A percentile compares a stretch with the other conserved stretches of the same genome.
phyloP scores from a whole-genome alignment of 345 rosid genomes.

The Euphorbia tirucalli region DNA sequence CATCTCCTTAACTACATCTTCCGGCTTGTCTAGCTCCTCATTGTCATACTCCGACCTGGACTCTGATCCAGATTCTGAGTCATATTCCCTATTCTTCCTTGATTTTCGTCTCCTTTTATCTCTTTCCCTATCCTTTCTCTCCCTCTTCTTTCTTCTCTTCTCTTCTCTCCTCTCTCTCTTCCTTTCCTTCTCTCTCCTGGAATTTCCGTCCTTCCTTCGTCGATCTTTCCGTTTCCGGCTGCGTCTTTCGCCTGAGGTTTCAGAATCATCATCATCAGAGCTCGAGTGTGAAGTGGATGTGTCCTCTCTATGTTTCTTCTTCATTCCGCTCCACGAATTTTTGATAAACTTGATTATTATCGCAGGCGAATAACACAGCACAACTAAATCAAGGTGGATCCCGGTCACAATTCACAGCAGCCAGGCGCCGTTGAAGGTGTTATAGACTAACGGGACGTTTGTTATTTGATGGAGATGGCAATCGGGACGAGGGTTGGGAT shows the following conservation, averaged over 20 bases:
- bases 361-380: not conserved
- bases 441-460: too few species aligned
- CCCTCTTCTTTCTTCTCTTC: constrained; percentile 27
- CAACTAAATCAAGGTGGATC: not conserved
- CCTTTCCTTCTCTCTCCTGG: constrained; percentile 55
- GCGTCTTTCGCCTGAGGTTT: constrained; percentile 38
- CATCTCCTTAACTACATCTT: constrained; percentile 46
- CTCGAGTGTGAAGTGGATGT: constrained; percentile 37
- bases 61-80: constrained; percentile 23
- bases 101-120: constrained; percentile 46
- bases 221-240: constrained; percentile 37
- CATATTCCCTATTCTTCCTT: constrained; percentile 37
- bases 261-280: constrained; percentile 44
- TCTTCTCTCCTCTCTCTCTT: constrained; percentile 40
- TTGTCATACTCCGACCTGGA: constrained; percentile 34
- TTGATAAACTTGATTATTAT: too few species aligned
- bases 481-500: not conserved
- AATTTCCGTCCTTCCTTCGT: constrained; percentile 39
- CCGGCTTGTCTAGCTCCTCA: constrained; percentile 48
- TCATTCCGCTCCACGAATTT: constrained; percentile 31
- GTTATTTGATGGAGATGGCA: too few species aligned
- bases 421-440: too few species aligned
- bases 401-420: not conserved
- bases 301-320: constrained; percentile 40
- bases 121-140: constrained; percentile 38